Percentiles rank a stretch among this genome's conserved stretches.
Conservation (phyloP, 331 rosid genomes). For the Rosa hybrid region DNA sequence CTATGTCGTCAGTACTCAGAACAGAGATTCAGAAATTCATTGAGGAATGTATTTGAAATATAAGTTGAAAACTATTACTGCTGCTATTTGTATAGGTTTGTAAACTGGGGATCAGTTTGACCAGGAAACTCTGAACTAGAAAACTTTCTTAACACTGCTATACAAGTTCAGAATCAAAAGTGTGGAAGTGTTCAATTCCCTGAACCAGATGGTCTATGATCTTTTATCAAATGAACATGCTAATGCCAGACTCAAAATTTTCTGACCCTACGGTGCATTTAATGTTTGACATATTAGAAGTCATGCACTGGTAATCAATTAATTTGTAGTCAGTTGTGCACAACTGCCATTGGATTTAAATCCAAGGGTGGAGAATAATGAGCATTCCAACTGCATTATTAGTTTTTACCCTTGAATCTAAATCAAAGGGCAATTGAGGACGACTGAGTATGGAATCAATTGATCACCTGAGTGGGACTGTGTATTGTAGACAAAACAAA, state of each 20-base stretch:
- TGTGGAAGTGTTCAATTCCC: background rate
- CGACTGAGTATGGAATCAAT: background rate
- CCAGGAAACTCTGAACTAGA: background rate
- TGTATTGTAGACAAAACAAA: background rate
- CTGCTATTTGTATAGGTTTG: background rate
- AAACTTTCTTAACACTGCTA: background rate
- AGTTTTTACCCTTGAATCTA: background rate
- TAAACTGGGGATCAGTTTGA: background rate
- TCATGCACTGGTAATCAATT: background rate
- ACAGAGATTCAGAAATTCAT: background rate
- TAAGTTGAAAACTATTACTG: background rate
- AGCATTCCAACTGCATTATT: background rate
- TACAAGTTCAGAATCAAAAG: background rate
- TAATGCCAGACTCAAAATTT: background rate
- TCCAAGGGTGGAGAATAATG: background rate
- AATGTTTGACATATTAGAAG: background rate
- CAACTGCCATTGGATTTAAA: background rate
- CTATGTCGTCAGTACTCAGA: background rate
- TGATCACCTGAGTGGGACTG: background rate
- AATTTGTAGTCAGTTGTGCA: background rate
- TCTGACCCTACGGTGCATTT: background rate
- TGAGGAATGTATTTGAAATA: background rate
- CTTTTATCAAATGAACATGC: background rate
- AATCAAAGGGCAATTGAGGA: background rate
- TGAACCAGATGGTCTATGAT: background rate